These are phyloP conservation scores for Heritiera fomes DNA, from an alignment of 345 rosid genomes.

Conservation along the genomic window DNA sequence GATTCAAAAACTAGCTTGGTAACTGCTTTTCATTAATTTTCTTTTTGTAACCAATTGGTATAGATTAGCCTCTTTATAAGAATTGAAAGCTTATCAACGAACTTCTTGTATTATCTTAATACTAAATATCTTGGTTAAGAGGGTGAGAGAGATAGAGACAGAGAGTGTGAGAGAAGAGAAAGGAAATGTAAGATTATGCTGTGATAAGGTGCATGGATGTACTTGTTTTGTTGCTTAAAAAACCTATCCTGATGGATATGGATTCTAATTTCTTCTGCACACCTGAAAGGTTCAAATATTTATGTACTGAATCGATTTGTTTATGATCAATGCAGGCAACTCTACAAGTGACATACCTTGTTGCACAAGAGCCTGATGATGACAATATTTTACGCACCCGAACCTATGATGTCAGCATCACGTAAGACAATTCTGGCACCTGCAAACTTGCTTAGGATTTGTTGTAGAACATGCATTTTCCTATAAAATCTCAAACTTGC, in stretches of 20 bases:
- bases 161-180: no score
- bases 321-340: conserved; percentile 64
- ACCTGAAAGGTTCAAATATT: background rate
- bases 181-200: background rate
- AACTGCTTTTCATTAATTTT: background rate
- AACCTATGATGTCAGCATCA: conserved; percentile 97
- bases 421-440: conserved; percentile 51
- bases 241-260: background rate
- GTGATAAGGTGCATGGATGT: background rate
- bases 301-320: background rate
- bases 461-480: background rate
- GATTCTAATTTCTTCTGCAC: background rate
- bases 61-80: conserved; percentile 1
- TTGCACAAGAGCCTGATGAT: conserved; percentile 89
- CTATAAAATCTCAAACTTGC: conserved; percentile 6
- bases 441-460: background rate
- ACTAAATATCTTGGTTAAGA: background rate
- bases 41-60: background rate
- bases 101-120: background rate
- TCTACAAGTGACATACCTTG: conserved; percentile 64
- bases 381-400: conserved; percentile 91
- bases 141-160: no score
- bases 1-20: background rate
- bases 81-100: background rate
- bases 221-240: background rate